phyloP scores from a whole-genome alignment of 352 stramenopile species.

The Phytopythium aichiense region DNA sequence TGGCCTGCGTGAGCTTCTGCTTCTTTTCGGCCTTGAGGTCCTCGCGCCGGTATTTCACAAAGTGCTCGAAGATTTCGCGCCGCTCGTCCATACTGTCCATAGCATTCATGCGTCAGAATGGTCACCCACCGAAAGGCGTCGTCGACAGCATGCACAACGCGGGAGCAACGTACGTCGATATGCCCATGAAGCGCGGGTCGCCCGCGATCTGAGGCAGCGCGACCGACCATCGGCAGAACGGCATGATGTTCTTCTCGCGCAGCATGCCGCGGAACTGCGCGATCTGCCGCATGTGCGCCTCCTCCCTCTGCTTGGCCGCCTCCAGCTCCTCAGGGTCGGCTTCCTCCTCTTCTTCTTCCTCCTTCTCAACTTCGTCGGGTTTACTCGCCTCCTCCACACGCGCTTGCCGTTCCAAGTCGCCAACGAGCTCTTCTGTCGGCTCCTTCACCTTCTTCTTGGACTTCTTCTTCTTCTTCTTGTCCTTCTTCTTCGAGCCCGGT shows the following conservation, averaged over 20 bases:
- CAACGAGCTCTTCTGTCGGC: not conserved
- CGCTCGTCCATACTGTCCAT: conserved; percentile 68
- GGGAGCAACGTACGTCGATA: conserved; percentile 31
- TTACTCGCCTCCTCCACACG: not conserved
- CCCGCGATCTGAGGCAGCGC: conserved; percentile 65
- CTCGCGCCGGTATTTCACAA: conserved; percentile 66
- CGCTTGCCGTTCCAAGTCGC: not conserved
- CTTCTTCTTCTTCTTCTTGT: conserved; percentile 18
- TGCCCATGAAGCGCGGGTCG: conserved; percentile 68
- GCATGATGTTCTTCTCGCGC: conserved; percentile 83
- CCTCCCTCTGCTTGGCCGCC: conserved; percentile 21
- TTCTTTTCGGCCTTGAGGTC: conserved; percentile 80
- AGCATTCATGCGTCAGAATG: not conserved
- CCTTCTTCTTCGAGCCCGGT: conserved; percentile 12
- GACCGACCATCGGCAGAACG: conserved; percentile 78
- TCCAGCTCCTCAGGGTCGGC: conserved; percentile 31
- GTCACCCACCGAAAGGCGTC: not conserved
- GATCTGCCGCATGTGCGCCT: conserved; percentile 39
- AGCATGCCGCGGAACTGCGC: conserved; percentile 70
- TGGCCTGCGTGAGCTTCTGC: conserved; percentile 56
- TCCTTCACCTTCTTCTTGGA: conserved; percentile 12
- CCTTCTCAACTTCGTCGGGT: no score
- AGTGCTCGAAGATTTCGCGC: conserved; percentile 75
- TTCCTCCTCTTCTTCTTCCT: conserved; percentile 15
- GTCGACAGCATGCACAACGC: not conserved